Conservation (phyloP, 108 stramenopile genomes). For the Mayamaea pseudoterrestris region DNA sequence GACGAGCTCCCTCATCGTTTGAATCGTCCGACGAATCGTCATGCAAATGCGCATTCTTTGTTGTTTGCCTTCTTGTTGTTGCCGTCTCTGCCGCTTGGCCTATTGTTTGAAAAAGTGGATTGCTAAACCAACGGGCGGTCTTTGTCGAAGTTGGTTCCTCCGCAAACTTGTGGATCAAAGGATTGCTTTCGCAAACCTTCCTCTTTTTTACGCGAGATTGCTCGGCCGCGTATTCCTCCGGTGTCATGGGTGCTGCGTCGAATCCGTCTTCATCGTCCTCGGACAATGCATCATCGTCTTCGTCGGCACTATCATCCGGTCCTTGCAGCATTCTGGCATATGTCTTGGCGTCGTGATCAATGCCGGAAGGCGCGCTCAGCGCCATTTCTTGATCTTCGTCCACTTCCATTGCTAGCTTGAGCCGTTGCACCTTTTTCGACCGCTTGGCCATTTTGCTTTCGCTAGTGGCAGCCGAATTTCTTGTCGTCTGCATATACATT, state of each 20-base stretch:
- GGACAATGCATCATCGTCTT: slow-evolving; percentile 25
- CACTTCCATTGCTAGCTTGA: slow-evolving; percentile 70
- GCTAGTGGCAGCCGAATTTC: slow-evolving; percentile 57
- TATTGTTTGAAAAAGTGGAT: slow-evolving; percentile 81
- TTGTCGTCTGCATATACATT: slow-evolving; percentile 59
- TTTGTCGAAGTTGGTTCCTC: slow-evolving; percentile 65
- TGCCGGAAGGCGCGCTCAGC: slow-evolving; percentile 30
- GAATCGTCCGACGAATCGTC: slow-evolving; percentile 12
- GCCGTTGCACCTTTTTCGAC: slow-evolving; percentile 61
- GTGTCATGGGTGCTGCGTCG: slow-evolving; percentile 36
- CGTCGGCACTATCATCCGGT: slow-evolving; percentile 43
- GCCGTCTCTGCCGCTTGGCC: slow-evolving; percentile 57
- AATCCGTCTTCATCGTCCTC: slow-evolving; percentile 46
- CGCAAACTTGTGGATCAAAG: slow-evolving; percentile 60
- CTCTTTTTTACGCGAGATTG: slow-evolving; percentile 7
- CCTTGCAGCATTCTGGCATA: slow-evolving; percentile 71
- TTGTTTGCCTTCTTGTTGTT: slow-evolving; percentile 2
- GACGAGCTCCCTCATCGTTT: slow-evolving; percentile 29
- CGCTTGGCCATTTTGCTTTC: slow-evolving; percentile 76
- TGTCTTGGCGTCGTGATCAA: slow-evolving; percentile 49
- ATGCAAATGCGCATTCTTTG: slow-evolving; percentile 12
- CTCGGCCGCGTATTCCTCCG: slow-evolving; percentile 32
- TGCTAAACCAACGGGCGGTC: slow-evolving; percentile 88
- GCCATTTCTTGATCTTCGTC: slow-evolving; percentile 78
- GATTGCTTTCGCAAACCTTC: slow-evolving; percentile 32